Evolutionary conservation across 768 basidiomycete genomes (phyloP), one percentile per base, ranked within the genome.

Genomic region (Floccularia luteovirens): DNA sequence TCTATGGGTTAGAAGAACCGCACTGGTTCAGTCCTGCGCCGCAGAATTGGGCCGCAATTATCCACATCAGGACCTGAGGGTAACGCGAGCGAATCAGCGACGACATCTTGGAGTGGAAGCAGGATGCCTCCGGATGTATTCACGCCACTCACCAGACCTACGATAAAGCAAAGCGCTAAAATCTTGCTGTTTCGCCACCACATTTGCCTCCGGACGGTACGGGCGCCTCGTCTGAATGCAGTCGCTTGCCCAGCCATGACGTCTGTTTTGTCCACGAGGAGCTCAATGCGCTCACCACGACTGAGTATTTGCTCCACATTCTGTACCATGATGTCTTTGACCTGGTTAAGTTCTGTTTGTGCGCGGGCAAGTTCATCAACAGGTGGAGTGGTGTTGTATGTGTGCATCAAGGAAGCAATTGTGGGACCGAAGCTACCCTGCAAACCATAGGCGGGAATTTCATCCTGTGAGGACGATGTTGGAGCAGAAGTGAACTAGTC

Each of bases 301-400:
- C 78, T 84, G 30, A 99, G 75, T 47, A 98, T 94, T 58, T 92
- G 88, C 63, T 97, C 91, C 47, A 97, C 93, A 58, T 97, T 97
- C 61, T 97, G 89, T 37, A 97, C 93, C 92, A 96, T 94, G 62
- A 96, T 90, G 52, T 92, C 84, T 59, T 96, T 97, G 34, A 96
- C 88, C 49, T 90, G 87, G 44, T 79, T 78, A 30, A 91, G 71
- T 59, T 97, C 92, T 3, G 75, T 74, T 55, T 92, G 92, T 4
- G 94, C 94, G 46, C 90, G 86, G 14, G 82, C 67, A 42, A 98
- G 77, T 46, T 93, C 90, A 57, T 99, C 96, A 5, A 71, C 60
- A 25, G 90, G 92, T 12, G 93, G 92, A 6, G 78, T 64, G 22
- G 90, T 91, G 54, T 90, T 91, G 68, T 89, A 99, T 36, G 82